Evolutionary conservation across 139 green algal genomes (phyloP), one percentile per base, ranked within the genome.

Genomic region (Closterium sp.): DNA sequence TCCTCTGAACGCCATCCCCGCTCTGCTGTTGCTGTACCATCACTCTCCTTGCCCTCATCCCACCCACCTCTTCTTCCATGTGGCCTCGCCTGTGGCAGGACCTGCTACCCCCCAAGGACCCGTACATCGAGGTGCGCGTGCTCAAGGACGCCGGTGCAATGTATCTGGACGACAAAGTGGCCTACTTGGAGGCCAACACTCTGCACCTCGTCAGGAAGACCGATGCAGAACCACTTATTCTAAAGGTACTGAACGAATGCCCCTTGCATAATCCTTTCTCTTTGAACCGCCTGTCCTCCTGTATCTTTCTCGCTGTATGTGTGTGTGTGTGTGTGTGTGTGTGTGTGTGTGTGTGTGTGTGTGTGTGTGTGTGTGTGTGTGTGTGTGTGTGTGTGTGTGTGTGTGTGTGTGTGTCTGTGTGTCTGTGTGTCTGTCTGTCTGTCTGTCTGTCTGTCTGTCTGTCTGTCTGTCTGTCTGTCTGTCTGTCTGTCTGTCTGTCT

Each of bases 141-240:
- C 86, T 94, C 13, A n/a, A 93, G 28, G 70, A 92, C 42, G 32
- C 90, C 31, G 92, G 92, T 24, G 62, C 29, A 24, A 70, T 94
- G 29, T 24, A 94, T 73, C 21, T 94, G 86, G 90, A 94, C 79
- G 92, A 94, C 42, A 94, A 94, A 45, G 90, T 91, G n/a, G 29
- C 38, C 0, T 70, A 94, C 86, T 32, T 93, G 28, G 86, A 90
- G 31, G 70, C 70, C 19, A 91, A 94, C n/a, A 88, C 90, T 17
- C 29, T 93, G 31, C 92, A 94, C 73, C 90, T 94, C 1, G 32
- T 94, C 27, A 84, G 62, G 50, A 73, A 91, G 38, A 84, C 88
- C 24, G 90, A 94, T 11, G 92, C 38, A 2, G 92, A 94, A 45
- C 89, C 73, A 21, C 92, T 94, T 13, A 94, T 94, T 62, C n/a